A percentile compares a stretch with the other conserved stretches of the same genome.
Evolutionary conservation across 495 filamentous ascomycete species (phyloP).

Genomic region (Penicillium flavigenum): DNA sequence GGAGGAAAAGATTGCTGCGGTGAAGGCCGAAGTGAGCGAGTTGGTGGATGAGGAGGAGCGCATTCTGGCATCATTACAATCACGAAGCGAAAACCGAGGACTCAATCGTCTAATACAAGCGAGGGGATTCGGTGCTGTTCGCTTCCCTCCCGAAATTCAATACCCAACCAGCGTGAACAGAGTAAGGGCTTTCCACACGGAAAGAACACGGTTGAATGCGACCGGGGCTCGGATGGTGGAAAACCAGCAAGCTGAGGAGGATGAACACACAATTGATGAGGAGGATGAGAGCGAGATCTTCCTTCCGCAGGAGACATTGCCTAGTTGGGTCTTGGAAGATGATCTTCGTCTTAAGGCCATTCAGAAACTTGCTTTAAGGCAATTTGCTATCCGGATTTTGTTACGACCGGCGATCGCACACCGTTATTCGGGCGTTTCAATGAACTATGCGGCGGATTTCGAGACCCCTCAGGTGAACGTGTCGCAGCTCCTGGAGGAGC

Average conservation of each 20-base stretch:
- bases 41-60: constrained; percentile 45
- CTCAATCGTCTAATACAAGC: constrained; percentile 25
- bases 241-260: constrained; percentile 6
- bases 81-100: constrained; percentile 23
- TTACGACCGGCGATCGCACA: constrained; percentile 44
- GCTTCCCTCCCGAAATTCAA: constrained; percentile 8
- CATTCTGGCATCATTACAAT: constrained; percentile 31
- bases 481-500: constrained; percentile 34
- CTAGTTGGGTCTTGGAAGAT: constrained; percentile 33
- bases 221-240: constrained; percentile 13
- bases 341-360: constrained; percentile 41
- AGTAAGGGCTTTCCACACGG: constrained; percentile 28
- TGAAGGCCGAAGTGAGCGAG: constrained; percentile 45
- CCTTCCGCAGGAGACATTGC: constrained; percentile 25
- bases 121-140: constrained; percentile 26
- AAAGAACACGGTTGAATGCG: constrained; percentile 13
- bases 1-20: constrained; percentile 55
- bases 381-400: constrained; percentile 45
- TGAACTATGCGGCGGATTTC: constrained; percentile 33
- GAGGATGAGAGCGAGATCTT: constrained; percentile 19
- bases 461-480: constrained; percentile 33
- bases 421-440: constrained; percentile 38
- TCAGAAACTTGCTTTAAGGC: constrained; percentile 42
- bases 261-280: constrained; percentile 12
- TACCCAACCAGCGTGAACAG: constrained; percentile 14